Conservation (phyloP, 139 green algal genomes). For the Tetraselmis chui region DNA sequence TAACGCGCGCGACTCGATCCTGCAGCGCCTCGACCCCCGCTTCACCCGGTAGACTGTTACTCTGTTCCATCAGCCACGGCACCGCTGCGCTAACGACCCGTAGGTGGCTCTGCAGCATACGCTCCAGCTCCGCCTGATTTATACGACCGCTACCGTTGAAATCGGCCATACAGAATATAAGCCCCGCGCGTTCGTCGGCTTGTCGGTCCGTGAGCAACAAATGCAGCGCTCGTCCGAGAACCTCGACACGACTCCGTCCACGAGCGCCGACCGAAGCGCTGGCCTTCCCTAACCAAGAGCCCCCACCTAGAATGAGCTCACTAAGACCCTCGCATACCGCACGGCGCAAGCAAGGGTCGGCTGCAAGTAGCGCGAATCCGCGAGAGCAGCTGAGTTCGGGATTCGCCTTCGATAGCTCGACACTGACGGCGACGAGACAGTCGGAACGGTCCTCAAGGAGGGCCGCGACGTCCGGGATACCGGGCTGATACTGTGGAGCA, state of each 20-base stretch:
- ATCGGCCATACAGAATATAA: not conserved
- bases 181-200: not conserved
- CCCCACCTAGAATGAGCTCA: not conserved
- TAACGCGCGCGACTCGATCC: not conserved
- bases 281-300: not conserved
- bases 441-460: not conserved
- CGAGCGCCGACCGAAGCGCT: not conserved
- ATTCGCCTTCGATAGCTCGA: not conserved
- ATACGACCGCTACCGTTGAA: not conserved
- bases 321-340: not conserved
- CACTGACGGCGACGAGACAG: not conserved
- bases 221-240: not conserved
- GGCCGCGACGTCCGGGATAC: not conserved
- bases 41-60: not conserved
- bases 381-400: not conserved
- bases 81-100: not conserved
- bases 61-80: not conserved
- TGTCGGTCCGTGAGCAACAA: not conserved
- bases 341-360: not conserved
- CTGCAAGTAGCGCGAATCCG: not conserved
- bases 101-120: not conserved
- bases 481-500: not conserved
- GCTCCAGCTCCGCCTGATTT: not conserved
- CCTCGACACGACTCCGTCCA: not conserved
- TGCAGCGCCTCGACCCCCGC: too few species aligned